Conservation (phyloP, 345 rosid genomes). For the Lumnitzera racemosa region DNA sequence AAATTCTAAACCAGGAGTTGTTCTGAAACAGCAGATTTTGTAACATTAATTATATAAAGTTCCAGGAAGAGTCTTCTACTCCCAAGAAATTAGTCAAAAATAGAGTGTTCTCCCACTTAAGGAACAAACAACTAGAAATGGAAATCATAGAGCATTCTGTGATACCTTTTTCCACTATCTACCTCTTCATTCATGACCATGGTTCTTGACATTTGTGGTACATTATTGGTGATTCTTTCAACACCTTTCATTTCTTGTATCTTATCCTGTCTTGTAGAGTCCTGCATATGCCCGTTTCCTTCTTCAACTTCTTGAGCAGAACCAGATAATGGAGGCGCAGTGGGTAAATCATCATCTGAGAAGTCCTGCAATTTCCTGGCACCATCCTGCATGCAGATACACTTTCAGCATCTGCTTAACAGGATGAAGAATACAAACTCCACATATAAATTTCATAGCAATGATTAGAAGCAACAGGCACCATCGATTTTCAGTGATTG, state of each 20-base stretch:
- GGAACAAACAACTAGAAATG: too few relatives aligned
- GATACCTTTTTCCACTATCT: slow-evolving; percentile 27
- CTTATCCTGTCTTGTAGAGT: slow-evolving; percentile 15
- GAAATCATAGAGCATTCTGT: too few relatives aligned
- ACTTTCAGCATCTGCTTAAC: background rate
- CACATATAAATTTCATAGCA: too few relatives aligned
- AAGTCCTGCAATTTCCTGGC: slow-evolving; percentile 25
- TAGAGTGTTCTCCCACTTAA: too few relatives aligned
- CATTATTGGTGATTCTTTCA: slow-evolving; percentile 15
- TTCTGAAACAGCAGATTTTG: slow-evolving; percentile 28
- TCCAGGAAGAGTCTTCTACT: background rate
- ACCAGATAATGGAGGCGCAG: slow-evolving; percentile 81
- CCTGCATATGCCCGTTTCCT: slow-evolving; percentile 20
- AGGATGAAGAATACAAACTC: background rate
- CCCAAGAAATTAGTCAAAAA: background rate
- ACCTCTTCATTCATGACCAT: slow-evolving; percentile 29
- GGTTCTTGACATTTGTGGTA: slow-evolving; percentile 18
- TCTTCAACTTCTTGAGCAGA: slow-evolving; percentile 43
- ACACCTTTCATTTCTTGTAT: slow-evolving; percentile 6
- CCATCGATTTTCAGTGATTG: too few relatives aligned
- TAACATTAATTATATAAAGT: background rate
- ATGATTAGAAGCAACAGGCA: too few relatives aligned
- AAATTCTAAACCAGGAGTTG: slow-evolving; percentile 42
- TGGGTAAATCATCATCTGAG: slow-evolving; percentile 54
- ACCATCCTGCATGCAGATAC: slow-evolving; percentile 31